phyloP scores from a whole-genome alignment of 2,329 filamentous ascomycete species.

The Diplodia corticola region DNA sequence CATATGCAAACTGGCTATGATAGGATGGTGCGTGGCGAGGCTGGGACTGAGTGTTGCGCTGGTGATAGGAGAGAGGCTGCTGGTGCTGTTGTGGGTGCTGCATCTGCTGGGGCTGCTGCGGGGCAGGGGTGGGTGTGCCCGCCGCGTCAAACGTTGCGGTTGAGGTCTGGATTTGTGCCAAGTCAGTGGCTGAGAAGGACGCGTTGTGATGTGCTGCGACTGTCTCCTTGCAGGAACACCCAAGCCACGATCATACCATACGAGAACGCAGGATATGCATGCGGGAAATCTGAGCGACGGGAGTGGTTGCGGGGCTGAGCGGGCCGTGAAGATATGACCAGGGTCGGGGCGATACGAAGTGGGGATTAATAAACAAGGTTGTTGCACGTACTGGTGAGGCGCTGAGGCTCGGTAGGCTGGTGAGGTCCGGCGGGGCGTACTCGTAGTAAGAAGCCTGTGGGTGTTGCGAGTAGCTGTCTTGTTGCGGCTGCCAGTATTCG shows the following conservation, averaged over 20 bases:
- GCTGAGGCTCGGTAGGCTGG: constrained; percentile 41
- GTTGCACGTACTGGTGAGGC: constrained; percentile 39
- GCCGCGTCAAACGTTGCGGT: constrained; percentile 36
- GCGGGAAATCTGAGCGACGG: background rate
- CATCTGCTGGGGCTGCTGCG: background rate
- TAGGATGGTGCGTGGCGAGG: constrained; percentile 30
- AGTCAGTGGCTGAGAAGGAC: background rate
- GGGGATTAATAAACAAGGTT: background rate
- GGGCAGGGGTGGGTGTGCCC: constrained; percentile 30
- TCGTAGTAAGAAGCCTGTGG: constrained; percentile 38
- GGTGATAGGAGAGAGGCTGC: constrained; percentile 19
- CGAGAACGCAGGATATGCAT: background rate
- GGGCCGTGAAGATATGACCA: constrained; percentile 16
- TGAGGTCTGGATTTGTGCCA: constrained; percentile 31
- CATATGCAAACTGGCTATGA: constrained; percentile 36
- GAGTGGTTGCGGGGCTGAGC: constrained; percentile 4
- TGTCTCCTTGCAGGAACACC: background rate
- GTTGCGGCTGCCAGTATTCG: constrained; percentile 39
- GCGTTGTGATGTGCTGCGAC: background rate
- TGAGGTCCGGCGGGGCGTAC: constrained; percentile 34
- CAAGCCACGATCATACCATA: constrained; percentile 6
- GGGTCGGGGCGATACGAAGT: constrained; percentile 6
- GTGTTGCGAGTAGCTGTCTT: constrained; percentile 34
- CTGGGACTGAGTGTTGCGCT: background rate
- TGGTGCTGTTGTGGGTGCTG: constrained; percentile 8